phyloP scores from a whole-genome alignment of 2,329 filamentous ascomycete genomes.

The Magnaporthiopsis rhizophila region DNA sequence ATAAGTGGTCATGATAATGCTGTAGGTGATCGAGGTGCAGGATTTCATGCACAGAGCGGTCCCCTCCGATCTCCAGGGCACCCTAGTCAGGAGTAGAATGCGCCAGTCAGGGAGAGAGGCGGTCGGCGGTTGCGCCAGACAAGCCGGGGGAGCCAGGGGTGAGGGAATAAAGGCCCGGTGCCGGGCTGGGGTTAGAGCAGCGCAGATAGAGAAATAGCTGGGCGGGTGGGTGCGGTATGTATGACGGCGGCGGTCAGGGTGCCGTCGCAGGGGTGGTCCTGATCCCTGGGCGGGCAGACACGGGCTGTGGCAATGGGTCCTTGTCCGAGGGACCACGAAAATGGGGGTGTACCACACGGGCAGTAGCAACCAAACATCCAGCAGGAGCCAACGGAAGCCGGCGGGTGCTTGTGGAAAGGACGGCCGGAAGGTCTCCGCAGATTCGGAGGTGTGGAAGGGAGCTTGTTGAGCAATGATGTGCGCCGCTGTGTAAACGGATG shows the following conservation, averaged over 20 bases:
- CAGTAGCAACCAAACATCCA: neutral
- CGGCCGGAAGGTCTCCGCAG: neutral
- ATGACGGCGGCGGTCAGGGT: neutral
- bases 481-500: neutral
- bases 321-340: neutral
- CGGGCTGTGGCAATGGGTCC: neutral
- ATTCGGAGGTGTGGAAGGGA: neutral
- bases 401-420: neutral
- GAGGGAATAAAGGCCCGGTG: neutral
- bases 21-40: neutral
- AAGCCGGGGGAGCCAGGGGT: neutral
- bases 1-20: constrained; percentile 37
- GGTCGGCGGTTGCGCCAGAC: neutral
- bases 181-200: neutral
- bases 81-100: neutral
- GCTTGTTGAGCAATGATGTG: neutral
- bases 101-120: neutral
- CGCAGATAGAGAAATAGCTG: neutral
- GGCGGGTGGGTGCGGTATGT: neutral
- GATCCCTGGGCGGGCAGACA: neutral
- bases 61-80: neutral
- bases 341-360: neutral
- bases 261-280: neutral
- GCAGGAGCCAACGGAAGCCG: neutral
- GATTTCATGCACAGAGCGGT: neutral